Base-by-base conservation (phyloP, 768 basidiomycete species). In the Arthromyces matolae region DNA sequence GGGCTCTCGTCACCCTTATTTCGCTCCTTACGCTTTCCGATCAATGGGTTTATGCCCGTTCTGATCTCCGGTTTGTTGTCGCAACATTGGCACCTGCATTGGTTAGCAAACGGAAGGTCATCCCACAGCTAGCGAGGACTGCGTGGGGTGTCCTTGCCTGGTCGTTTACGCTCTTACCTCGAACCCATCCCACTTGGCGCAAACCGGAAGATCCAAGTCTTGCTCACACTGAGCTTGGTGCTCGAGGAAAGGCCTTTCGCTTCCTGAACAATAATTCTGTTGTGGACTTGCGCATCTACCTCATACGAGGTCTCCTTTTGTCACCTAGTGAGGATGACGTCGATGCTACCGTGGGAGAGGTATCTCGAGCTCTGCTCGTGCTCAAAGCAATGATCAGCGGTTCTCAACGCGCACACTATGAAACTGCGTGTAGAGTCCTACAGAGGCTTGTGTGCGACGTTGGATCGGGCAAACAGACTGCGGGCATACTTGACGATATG, bases 141-240 rank as follows among this genome's bases (percentile, higher is more conserved):
- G 61, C 76, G 18, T 85, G 81, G 81, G 69, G 66, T 42, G 71
- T 76, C 42, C 64, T 83, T 22, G 62, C 83, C 18, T 84, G 83
- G 81, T 71, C 75, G 1, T 81, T 76, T 49, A 62, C 71, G 16
- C 70, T 36, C 12, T 23, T 55, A 10, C 53, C 53, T 4, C 13
- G 41, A 25, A 39, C 14, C 2, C 50, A 55, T 20, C 43, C 18
- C 5, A 36, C 38, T 19, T 55, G 68, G 14, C 56, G 81, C 37
- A 66, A 69, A 10, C 20, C 16, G 8, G 50, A 35, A 14, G 43
- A 29, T 19, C 47, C 49, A 3, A 18, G 53, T 10, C 57, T 54
- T 13, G 45, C 51, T 3, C 43, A 56, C 10, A 59, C 66, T 4
- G 47, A 61, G 13, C 25, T 44, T 49, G 29, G 42, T 28, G 22